Conservation (phyloP, 2,329 filamentous ascomycete genomes). For the Gnomoniopsis smithogilvyi region DNA sequence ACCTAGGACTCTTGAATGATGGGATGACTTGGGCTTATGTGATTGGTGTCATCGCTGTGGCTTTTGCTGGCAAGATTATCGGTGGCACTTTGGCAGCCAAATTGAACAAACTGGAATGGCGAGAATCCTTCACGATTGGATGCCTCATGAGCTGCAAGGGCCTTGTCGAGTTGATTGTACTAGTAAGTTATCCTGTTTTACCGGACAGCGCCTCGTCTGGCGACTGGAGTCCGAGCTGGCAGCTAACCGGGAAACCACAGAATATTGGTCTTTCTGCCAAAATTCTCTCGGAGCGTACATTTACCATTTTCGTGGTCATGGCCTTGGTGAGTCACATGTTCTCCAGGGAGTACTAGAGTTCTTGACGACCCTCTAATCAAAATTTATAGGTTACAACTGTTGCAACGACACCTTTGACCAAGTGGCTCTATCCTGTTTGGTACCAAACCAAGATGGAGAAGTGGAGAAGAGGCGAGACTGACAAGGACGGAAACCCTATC, state of each 20-base stretch:
- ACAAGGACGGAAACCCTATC: slow-evolving; percentile 63
- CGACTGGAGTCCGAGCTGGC: background rate
- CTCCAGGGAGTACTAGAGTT: no score
- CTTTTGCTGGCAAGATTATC: slow-evolving; percentile 80
- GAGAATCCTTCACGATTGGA: slow-evolving; percentile 85
- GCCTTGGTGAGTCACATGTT: slow-evolving; percentile 47
- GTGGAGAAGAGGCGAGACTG: slow-evolving; percentile 79
- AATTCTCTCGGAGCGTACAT: slow-evolving; percentile 76
- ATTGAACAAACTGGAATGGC: slow-evolving; percentile 76
- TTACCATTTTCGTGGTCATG: slow-evolving; percentile 96
- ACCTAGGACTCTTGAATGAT: slow-evolving; percentile 77
- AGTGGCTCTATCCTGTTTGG: slow-evolving; percentile 67
- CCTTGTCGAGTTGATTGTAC: slow-evolving; percentile 89
- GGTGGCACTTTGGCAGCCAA: slow-evolving; percentile 79
- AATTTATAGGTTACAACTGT: slow-evolving; percentile 67
- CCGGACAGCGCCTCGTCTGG: background rate
- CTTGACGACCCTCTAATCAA: background rate
- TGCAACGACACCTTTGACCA: slow-evolving; percentile 73
- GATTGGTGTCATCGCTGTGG: slow-evolving; percentile 74
- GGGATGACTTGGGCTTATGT: slow-evolving; percentile 90
- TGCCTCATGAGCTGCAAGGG: slow-evolving; percentile 96
- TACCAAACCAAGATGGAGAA: slow-evolving; percentile 51
- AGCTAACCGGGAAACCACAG: slow-evolving; percentile 28
- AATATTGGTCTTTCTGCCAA: slow-evolving; percentile 77
- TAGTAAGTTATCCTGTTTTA: slow-evolving; percentile 57